phyloP scores from a whole-genome alignment of 2,329 filamentous ascomycete genomes.

The Fusarium pininemorale region DNA sequence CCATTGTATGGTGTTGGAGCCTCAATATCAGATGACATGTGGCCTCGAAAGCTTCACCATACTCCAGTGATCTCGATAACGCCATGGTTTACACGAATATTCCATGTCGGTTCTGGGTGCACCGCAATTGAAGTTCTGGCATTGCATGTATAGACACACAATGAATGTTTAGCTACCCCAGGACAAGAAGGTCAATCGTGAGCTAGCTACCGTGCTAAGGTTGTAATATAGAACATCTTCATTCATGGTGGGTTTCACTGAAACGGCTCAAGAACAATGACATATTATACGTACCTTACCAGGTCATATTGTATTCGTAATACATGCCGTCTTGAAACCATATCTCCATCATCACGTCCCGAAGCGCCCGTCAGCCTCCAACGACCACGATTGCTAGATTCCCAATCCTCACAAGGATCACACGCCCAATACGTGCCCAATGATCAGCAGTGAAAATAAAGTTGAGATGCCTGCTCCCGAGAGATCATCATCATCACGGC shows the following conservation, averaged over 20 bases:
- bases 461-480: constrained; percentile 9
- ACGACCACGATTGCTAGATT: not conserved
- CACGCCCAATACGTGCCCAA: constrained; percentile 5
- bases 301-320: constrained; percentile 6
- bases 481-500: constrained; percentile 21
- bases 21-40: constrained; percentile 1
- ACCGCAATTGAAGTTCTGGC: not conserved
- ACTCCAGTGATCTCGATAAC: not conserved
- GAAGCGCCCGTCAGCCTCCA: not conserved
- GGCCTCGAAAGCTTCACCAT: constrained; percentile 1
- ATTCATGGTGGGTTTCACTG: not conserved
- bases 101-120: not conserved
- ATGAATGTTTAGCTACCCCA: constrained; percentile 6
- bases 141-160: not conserved
- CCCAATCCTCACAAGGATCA: not conserved
- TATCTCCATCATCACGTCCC: not conserved
- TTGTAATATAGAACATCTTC: not conserved
- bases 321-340: not conserved
- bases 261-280: not conserved
- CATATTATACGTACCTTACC: not conserved
- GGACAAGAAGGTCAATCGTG: not conserved
- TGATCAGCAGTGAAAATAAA: not conserved
- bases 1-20: not conserved
- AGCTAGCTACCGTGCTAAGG: not conserved
- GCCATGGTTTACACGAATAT: not conserved